Percentiles rank a stretch among this genome's conserved stretches.
Evolutionary conservation across 495 filamentous ascomycete genomes (phyloP).

Genomic region (Trichoderma asperelloides): DNA sequence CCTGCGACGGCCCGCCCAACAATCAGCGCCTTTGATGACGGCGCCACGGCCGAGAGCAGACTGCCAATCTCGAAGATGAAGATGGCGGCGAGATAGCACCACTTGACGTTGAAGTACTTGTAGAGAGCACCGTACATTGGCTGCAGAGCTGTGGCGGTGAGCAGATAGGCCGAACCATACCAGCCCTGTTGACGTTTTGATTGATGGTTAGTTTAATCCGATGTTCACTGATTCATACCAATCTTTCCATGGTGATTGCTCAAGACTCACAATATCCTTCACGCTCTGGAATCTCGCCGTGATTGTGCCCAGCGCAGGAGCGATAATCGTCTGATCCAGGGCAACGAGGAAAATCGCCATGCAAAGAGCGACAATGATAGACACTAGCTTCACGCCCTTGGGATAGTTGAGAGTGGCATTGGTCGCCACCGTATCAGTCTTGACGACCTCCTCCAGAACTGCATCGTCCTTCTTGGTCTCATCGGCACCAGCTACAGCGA

Average conservation of each 20-base stretch:
- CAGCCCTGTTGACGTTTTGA: constrained; percentile 30
- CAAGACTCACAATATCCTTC: constrained; percentile 30
- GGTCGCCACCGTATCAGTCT: constrained; percentile 17
- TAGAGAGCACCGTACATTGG: constrained; percentile 44
- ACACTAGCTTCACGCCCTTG: constrained; percentile 32
- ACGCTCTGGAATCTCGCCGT: constrained; percentile 31
- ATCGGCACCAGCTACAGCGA: neutral
- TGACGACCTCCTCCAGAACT: neutral
- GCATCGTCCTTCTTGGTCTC: neutral
- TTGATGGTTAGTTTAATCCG: neutral
- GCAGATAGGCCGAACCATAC: constrained; percentile 48
- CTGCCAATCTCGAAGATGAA: constrained; percentile 43
- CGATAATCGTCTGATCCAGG: constrained; percentile 55
- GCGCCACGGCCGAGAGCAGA: constrained; percentile 43
- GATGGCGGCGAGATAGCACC: constrained; percentile 35
- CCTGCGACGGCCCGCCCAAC: constrained; percentile 46
- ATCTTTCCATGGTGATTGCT: neutral
- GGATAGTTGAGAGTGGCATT: constrained; percentile 27
- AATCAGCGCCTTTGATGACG: constrained; percentile 41
- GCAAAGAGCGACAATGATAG: constrained; percentile 43
- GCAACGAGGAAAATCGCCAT: constrained; percentile 52
- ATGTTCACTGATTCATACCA: neutral
- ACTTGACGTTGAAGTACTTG: constrained; percentile 46
- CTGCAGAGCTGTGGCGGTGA: constrained; percentile 46
- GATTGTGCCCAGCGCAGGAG: constrained; percentile 47